Base-by-base conservation (phyloP, 257 asterid species). In the Salvia rosmarinus region DNA sequence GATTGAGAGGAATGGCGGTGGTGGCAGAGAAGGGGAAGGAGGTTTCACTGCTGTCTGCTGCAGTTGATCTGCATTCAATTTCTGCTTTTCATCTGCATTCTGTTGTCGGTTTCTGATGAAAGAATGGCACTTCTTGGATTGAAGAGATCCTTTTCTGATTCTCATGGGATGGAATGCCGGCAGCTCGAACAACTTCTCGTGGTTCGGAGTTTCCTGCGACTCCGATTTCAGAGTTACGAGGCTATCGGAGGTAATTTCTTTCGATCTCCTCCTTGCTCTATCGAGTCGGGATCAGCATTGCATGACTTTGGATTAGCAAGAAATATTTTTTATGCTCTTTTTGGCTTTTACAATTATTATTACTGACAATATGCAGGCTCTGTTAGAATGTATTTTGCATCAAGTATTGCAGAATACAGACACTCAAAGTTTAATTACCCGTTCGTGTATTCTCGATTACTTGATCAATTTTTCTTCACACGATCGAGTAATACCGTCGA, bases 161-260 rank as follows among this genome's bases (percentile, higher is more conserved):
- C 88, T 5, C 12, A 28, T 59, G 81, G 81, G 59, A 51, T 81
- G 86, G 86, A 67, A 66, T 62, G 73, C 47, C 16, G 71, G 47
- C n/a, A 44, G 61, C 72, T 74, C 69, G 2, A 40, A 74, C 64
- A 70, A 81, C 39, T 84, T 84, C 72, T 70, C 79, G 10, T 81
- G 86, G 88, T 79, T 67, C 12, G 88, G 88, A 43, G 79, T 84
- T 7, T 78, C 76, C 32, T 84, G 86, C 80, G 35, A 79, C 56
- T 63, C 82, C 0, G 50, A 77, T 49, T 23, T 46, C 72, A 61
- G 84, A 68, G 86, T 81, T 54, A 37, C 77, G 0, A 55, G 49
- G 73, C 75, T 84, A 66, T 81, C 0, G 64, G 75, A 62, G 88
- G 88, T 81, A 77, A 81, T 55, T 58, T 69, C 40, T 79, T 73